phyloP scores from a whole-genome alignment of 78 protist species.

The Dictyostelium citrinum region DNA sequence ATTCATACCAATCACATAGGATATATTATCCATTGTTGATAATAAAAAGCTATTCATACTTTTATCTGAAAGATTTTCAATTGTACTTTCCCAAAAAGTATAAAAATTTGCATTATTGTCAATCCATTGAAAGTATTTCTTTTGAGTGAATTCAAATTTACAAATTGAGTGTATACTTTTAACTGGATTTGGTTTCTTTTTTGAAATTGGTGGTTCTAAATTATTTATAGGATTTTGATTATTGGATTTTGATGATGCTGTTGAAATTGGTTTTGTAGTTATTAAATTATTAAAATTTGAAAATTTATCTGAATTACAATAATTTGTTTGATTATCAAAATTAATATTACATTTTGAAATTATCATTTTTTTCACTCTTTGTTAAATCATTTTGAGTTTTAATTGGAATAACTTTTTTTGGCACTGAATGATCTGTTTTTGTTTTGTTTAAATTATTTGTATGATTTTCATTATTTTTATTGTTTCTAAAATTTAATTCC shows the following conservation, averaged over 20 bases:
- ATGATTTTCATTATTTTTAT: not conserved
- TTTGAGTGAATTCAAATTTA: slow-evolving; percentile 15
- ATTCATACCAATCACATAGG: slow-evolving; percentile 9
- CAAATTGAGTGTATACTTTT: not conserved
- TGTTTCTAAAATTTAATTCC: not conserved
- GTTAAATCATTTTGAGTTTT: not conserved
- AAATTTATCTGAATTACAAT: not conserved
- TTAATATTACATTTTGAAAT: not conserved
- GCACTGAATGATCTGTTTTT: not conserved
- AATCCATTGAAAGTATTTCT: slow-evolving; percentile 46
- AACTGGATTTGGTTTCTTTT: not conserved
- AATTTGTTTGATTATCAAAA: not conserved
- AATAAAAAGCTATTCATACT: not conserved
- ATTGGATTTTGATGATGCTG: not conserved
- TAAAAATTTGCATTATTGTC: slow-evolving; percentile 15
- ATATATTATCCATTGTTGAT: slow-evolving; percentile 39
- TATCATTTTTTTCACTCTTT: not conserved
- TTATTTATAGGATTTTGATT: not conserved
- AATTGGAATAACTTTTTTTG: not conserved
- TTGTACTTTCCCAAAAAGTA: not conserved
- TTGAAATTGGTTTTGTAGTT: not conserved
- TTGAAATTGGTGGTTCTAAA: not conserved
- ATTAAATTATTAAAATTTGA: not conserved
- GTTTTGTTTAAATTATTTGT: not conserved
- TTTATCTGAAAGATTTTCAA: not conserved